Base-by-base conservation (phyloP, 2,329 filamentous ascomycete genomes). In the Lithohypha guttulata region DNA sequence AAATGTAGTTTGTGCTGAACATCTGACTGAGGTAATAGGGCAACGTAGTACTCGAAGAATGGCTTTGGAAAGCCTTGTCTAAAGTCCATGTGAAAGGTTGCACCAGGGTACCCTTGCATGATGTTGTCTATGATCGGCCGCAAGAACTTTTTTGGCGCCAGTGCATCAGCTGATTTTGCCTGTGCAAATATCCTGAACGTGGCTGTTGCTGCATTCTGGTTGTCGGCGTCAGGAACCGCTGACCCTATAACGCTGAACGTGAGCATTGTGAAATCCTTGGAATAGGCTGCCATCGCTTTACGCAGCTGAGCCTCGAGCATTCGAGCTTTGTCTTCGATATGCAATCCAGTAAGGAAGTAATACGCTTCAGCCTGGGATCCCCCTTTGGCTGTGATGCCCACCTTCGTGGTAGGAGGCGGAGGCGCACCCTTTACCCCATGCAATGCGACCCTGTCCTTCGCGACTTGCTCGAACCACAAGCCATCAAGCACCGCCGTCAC, bases 381-480 rank as follows among this genome's bases (percentile, higher is more conserved):
- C 7, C 64, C 65, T 14, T 53, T 53, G 1, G 63, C 65, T 1
- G 65, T 66, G 38, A 71, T 52, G 11, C 65, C 67, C 13, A 66
- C 56, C 51, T 71, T 72, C 8, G 67, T 71, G 0, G 68, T 71
- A 6, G 65, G 58, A 4, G 68, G 68, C 3, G 69, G 68, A 0
- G 65, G 59, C 2, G 55, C 54, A 6, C 59, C 62, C 34, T 58
- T 57, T 14, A 69, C 57, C 13, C 66, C 66, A 17, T 43, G 45
- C 32, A 75, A 40, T 2, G 64, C 62, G 2, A 75, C 67, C 5
- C 69, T 62, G 46, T 75, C 64, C 13, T 55, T 54, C 1, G 61
- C 63, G 4, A 69, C 42, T 38, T 76, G 64, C 32, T 71, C 64
- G 43, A 78, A 70, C 42, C 60, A 63, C 25, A 74, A 56, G n/a